phyloP scores from a whole-genome alignment of 1,139 yeast genomes.

The Suhomyces kunorum region DNA sequence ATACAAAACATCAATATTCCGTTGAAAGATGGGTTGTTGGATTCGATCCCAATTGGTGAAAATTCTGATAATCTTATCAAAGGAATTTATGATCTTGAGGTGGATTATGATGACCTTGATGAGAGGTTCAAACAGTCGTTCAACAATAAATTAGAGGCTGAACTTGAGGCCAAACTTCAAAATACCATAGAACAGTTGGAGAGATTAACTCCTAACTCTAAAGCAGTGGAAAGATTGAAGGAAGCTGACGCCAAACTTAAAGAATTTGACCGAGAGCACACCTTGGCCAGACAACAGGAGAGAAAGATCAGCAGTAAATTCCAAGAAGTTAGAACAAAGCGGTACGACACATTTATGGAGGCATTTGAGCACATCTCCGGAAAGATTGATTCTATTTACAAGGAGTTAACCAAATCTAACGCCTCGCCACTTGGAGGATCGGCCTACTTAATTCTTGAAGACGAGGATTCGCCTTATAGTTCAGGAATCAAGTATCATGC shows the following conservation, averaged over 20 bases:
- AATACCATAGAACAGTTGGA: constrained; percentile 50
- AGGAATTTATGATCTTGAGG: constrained; percentile 48
- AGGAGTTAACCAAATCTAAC: constrained; percentile 73
- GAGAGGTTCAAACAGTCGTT: constrained; percentile 43
- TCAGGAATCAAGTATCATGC: constrained; percentile 89
- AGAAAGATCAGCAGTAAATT: constrained; percentile 57
- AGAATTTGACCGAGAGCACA: constrained; percentile 66
- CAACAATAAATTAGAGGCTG: constrained; percentile 44
- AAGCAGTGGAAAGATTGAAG: constrained; percentile 73
- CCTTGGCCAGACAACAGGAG: constrained; percentile 62
- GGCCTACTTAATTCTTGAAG: constrained; percentile 83
- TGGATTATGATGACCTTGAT: constrained; percentile 58
- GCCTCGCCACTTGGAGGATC: constrained; percentile 86
- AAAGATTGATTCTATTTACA: constrained; percentile 76
- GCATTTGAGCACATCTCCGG: constrained; percentile 78
- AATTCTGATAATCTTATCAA: constrained; percentile 40
- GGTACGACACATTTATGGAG: constrained; percentile 63
- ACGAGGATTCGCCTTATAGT: constrained; percentile 84
- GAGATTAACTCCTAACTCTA: constrained; percentile 72
- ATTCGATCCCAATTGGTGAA: constrained; percentile 51
- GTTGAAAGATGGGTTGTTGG: constrained; percentile 55
- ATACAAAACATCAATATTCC: constrained; percentile 73
- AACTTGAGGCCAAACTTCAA: constrained; percentile 43
- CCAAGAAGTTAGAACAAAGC: constrained; percentile 56
- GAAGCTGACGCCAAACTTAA: constrained; percentile 66